Evolutionary conservation across 345 rosid species (phyloP), one percentile per base, ranked within the genome.

Genomic region (Salix purpurea): DNA sequence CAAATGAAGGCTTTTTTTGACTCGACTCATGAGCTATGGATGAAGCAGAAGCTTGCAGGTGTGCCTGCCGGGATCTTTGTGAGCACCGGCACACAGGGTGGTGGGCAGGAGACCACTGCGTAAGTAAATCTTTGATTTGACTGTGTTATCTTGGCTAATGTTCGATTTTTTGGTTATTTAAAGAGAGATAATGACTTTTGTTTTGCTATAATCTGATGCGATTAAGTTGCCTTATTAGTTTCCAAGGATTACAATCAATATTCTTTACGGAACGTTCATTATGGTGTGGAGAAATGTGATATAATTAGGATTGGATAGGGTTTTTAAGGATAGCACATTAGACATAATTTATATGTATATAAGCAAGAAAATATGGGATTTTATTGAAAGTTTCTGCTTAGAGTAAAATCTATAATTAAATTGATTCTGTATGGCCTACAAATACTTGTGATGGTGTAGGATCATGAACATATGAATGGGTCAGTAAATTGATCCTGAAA

Each of bases 1-100:
- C 95, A 92, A 81, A 88, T 90, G 92, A 92, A 92, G 75, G 86
- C 97, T 5, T 90, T 92, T 73, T 88, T 89, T 26, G 94, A 90
- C 66, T 86, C 93, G 7, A 90, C 97, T 0, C 91, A 89, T 4
- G 76, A 83, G 58, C 21, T 89, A 39, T 92, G 97, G 93, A 86
- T 82, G 46, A 90, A 88, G 82, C 84, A 77, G 67, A 70, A 74
- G 44, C 78, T 81, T 9, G 84, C 78, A 6, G 81, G 84, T n/a
- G 72, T 74, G 65, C 84, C 84, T 16, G 84, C 78, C 14, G 84
- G 81, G 72, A 69, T 77, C 61, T 92, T 91, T 67, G 89, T 89
- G 4, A 92, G 97, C 68, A 89, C 94, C 8, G 97, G 97, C 4
- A 90, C 97, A 19, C 97, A 92, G 68, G 84, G 84, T 3, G 84